Conservation (phyloP, 352 stramenopile species). For the Blastocystis sp. region DNA sequence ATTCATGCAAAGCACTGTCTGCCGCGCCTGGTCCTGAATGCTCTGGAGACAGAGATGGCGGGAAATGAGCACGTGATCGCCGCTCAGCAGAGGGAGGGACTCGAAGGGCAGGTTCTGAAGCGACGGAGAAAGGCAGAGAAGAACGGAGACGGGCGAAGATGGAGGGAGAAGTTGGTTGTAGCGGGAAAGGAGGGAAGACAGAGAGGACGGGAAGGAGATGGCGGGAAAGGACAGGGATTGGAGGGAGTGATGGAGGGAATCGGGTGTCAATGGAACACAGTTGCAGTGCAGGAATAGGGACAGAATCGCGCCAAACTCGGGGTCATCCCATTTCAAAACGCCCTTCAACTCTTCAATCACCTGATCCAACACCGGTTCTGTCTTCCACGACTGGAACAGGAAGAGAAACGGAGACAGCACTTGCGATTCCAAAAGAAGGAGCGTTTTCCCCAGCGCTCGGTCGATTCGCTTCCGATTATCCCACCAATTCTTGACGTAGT, state of each 20-base stretch:
- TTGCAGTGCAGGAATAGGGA: slow-evolving; percentile 53
- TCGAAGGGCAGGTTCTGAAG: slow-evolving; percentile 51
- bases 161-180: slow-evolving; percentile 20
- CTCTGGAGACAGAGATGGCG: slow-evolving; percentile 60
- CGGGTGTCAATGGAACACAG: not conserved
- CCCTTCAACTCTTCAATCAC: not conserved
- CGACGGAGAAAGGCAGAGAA: slow-evolving; percentile 38
- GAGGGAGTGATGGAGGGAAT: not conserved
- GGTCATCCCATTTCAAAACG: not conserved
- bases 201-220: not conserved
- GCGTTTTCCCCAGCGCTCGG: not conserved
- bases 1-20: not conserved
- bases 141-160: not conserved
- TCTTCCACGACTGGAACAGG: slow-evolving; percentile 38
- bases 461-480: slow-evolving; percentile 16
- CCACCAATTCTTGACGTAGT: slow-evolving; percentile 51
- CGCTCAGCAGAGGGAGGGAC: not conserved
- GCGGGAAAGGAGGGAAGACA: not conserved
- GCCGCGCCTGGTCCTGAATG: not conserved
- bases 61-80: not conserved
- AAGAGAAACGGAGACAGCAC: slow-evolving; percentile 35
- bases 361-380: not conserved
- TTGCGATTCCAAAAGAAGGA: not conserved
- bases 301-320: not conserved
- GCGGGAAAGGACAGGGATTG: not conserved